Evolutionary conservation across 805 yeast genomes (phyloP), one percentile per base, ranked within the genome.

Genomic region (Priceomyces fermenticarens): DNA sequence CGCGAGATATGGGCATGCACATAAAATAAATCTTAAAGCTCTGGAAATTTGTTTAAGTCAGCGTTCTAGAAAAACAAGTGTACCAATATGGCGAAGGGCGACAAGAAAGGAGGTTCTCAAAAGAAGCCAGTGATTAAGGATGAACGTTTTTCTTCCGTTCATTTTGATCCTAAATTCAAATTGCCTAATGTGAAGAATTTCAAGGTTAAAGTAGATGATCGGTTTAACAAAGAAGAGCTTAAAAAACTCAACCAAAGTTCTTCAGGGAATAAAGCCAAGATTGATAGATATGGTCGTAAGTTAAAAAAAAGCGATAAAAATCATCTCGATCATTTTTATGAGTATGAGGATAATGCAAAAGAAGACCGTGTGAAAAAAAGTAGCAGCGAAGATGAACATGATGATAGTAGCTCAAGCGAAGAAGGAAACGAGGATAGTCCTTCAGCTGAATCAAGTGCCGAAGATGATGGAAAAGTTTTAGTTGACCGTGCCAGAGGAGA

Each of bases 211-310:
- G 73, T 93, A 16, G 99, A 93, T 63, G 84, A 80, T 42, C 80
- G 99, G 62, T 93, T 93, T 64, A 64, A 71, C 39, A 84, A 82
- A 51, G 79, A 80, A 35, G 85, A 80, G 42, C 63, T 85, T 37
- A 67, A 70, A 38, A 77, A 81, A 47, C 63, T 70, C 46, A 68
- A 60, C 45, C 61, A 57, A 25, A 63, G 70, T 7, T 58, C 64
- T 10, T 53, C 61, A 4, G 78, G 84, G n/a, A 81, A 80, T 39
- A 72, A 75, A 42, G 76, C 84, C 4, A 79, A 77, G 44, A 83
- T 88, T 35, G 98, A 93, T 58, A 81, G 85, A 52, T 91, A 88
- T 60, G 99, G 99, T 35, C 77, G 97, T 58, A 82, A 76, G 51
- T 54, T 88, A 16, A 70, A 70, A 28, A 61, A 58, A 2, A 51